Evolutionary conservation across 208 protist species (phyloP), one percentile per base, ranked within the genome.

Genomic region (Leishmania aethiopica): DNA sequence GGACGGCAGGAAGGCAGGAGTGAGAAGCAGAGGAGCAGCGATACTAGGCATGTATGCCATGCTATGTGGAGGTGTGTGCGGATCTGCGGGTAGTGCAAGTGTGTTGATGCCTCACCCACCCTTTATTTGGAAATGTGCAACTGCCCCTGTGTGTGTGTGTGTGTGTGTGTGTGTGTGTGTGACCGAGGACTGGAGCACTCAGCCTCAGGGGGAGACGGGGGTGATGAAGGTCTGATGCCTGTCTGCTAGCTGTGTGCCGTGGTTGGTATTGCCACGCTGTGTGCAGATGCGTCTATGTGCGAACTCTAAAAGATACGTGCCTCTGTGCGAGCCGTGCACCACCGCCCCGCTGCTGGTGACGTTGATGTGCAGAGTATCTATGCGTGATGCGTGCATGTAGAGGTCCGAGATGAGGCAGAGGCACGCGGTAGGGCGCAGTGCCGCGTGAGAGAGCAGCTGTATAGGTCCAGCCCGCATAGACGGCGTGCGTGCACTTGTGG

Each of bases 111-210:
- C n/a, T 3, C 60, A 5, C 25, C 19, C 2, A 1, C 69, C 45
- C 42, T 1, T 73, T 53, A n/a, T 53, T n/a, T 5, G 25, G 37
- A 73, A 51, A 47, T 47, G 37, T 77, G 37, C 25, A 59, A 1
- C 72, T 42, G n/a, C 5, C n/a, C 49, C 49, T 62, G 4, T n/a
- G 72, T 42, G 57, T 22, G 8, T 42, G 57, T 22, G 8, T 60
- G 19, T 60, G 55, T 60, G 55, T 62, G 25, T 62, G 57, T 62
- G 57, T 62, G 57, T 77, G 32, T 62, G 72, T 60, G 72, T 57
- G 45, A 49, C 42, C 11, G 40, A 51, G 71, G 40, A 3, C 60
- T 67, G 8, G 10, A 37, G 60, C 60, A 28, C n/a, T 32, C 28
- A n/a, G 19, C 7, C 59, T 35, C 57, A 11, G 60, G n/a, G 10